Conservation (phyloP, 2,329 filamentous ascomycete species). For the Apiospora hydei region DNA sequence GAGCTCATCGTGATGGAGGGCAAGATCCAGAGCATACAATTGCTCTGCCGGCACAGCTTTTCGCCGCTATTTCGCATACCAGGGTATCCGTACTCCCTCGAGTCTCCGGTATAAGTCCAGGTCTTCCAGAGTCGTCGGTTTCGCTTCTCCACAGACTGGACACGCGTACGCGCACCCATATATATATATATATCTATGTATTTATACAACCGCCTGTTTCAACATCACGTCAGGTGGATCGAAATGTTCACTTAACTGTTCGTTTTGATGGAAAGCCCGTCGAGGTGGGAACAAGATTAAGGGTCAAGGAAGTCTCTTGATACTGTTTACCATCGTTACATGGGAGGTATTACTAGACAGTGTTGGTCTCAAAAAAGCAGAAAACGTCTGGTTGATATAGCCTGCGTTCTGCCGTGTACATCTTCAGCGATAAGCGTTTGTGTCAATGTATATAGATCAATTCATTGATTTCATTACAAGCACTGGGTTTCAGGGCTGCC, state of each 20-base stretch:
- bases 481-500: too few species aligned
- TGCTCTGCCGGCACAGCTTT: not conserved
- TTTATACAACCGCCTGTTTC: not conserved
- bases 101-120: not conserved
- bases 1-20: not conserved
- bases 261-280: not conserved
- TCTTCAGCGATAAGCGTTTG: not conserved
- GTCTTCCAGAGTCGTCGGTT: too few species aligned
- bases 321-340: not conserved
- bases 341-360: not conserved
- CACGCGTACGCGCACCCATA: not conserved
- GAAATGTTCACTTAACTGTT: not conserved
- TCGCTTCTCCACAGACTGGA: not conserved
- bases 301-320: not conserved
- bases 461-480: too few species aligned
- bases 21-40: not conserved
- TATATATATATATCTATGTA: not conserved
- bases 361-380: not conserved
- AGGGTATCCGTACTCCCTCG: not conserved
- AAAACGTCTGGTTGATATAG: not conserved
- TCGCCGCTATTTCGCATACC: slow-evolving; percentile 5
- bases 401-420: not conserved
- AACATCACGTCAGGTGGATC: too few species aligned
- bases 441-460: not conserved
- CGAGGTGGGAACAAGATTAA: not conserved